A percentile compares a stretch with the other conserved stretches of the same genome.
These are phyloP conservation scores for Linaria vulgaris DNA, from an alignment of 257 asterid genomes.

Conservation along the genomic window DNA sequence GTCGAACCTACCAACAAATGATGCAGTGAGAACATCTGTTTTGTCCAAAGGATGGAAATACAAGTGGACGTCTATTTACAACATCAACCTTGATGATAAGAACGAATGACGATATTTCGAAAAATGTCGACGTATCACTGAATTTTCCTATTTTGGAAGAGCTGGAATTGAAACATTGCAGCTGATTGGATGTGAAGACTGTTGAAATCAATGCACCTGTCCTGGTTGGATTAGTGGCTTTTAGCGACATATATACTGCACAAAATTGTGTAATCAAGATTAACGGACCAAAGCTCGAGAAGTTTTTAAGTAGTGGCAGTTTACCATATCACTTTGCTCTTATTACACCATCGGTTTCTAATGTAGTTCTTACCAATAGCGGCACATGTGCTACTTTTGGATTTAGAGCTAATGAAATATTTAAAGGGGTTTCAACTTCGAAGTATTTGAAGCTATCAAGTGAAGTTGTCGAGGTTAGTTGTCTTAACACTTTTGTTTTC, in stretches of 20 bases:
- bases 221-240: neutral
- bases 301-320: neutral
- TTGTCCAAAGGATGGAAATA: neutral
- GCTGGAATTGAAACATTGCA: neutral
- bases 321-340: neutral
- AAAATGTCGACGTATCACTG: neutral
- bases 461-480: too few relatives aligned
- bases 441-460: too few relatives aligned
- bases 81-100: neutral
- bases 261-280: neutral
- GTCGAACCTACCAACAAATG: neutral
- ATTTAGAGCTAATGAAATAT: neutral
- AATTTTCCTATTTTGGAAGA: neutral
- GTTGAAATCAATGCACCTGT: slow-evolving; percentile 1
- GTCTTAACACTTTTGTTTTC: too few relatives aligned
- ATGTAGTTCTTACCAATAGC: neutral
- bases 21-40: neutral
- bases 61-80: neutral
- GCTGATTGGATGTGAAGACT: neutral
- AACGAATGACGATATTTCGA: neutral
- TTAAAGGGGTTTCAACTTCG: neutral
- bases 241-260: neutral
- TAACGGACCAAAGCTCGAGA: neutral
- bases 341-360: neutral
- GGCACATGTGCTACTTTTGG: neutral